Percentiles rank a stretch among this genome's conserved stretches.
These are phyloP conservation scores for Phalaenopsis hybrid DNA, from an alignment of 116 monocot species.

Conservation along the genomic window DNA sequence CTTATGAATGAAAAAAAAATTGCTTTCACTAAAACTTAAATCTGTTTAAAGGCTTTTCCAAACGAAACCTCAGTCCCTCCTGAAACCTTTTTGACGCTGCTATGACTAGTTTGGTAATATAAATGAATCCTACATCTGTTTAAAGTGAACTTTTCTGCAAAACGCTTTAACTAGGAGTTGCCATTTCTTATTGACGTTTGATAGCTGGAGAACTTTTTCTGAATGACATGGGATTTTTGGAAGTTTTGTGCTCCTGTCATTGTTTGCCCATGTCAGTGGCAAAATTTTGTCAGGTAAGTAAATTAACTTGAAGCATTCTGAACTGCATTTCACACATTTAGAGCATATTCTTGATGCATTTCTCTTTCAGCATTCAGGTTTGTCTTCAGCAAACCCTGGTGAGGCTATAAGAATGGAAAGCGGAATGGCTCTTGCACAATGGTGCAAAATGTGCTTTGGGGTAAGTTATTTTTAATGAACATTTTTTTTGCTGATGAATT, in stretches of 20 bases:
- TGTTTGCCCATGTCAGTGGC: constrained; percentile 63
- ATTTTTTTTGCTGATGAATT: background rate
- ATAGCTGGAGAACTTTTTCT: constrained; percentile 82
- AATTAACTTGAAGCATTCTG: background rate
- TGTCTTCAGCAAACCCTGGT: constrained; percentile 43
- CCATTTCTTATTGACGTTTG: constrained; percentile 3
- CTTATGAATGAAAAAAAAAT: too few relatives aligned
- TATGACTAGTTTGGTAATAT: background rate
- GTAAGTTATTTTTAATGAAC: constrained; percentile 30
- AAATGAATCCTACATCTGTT: background rate
- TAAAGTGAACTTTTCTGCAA: background rate
- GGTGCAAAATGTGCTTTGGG: constrained; percentile 51
- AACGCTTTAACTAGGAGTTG: background rate
- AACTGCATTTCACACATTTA: background rate
- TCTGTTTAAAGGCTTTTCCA: too few relatives aligned
- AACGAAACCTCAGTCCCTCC: too few relatives aligned
- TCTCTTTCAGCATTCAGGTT: constrained; percentile 82
- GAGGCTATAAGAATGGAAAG: constrained; percentile 62
- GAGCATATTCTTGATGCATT: background rate
- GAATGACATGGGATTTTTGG: constrained; percentile 61
- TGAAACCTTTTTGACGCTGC: background rate
- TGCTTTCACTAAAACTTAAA: too few relatives aligned
- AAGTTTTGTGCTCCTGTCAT: constrained; percentile 78
- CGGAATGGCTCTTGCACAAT: constrained; percentile 69
- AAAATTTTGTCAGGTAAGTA: constrained; percentile 82